These are phyloP conservation scores for Austroboletus eburneus DNA, from an alignment of 768 basidiomycete genomes.

Conservation along the genomic window DNA sequence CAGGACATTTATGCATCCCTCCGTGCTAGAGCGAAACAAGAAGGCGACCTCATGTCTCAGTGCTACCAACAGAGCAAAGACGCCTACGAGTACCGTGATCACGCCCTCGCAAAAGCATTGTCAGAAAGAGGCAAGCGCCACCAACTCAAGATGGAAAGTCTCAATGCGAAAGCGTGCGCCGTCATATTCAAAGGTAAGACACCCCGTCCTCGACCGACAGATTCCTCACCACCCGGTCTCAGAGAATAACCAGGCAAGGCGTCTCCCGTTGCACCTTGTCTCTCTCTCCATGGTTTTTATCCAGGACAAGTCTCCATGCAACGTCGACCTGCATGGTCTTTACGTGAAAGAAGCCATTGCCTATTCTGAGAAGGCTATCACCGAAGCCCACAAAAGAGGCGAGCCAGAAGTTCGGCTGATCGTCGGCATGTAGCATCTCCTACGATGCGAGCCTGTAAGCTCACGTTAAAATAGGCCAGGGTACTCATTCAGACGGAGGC, in stretches of 20 bases:
- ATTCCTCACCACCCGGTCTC: background rate
- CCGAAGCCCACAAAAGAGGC: slow-evolving; percentile 57
- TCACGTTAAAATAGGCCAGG: slow-evolving; percentile 57
- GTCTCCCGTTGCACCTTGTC: too few relatives aligned
- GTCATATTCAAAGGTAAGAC: slow-evolving; percentile 69
- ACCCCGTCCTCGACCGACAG: slow-evolving; percentile 11
- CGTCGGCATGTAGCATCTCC: slow-evolving; percentile 57
- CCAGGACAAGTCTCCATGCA: slow-evolving; percentile 59
- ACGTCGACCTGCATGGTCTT: slow-evolving; percentile 88
- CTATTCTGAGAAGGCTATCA: slow-evolving; percentile 70
- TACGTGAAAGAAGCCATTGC: slow-evolving; percentile 94
- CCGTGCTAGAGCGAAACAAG: slow-evolving; percentile 68
- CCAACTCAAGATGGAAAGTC: slow-evolving; percentile 63
- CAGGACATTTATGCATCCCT: slow-evolving; percentile 55
- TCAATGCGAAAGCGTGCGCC: slow-evolving; percentile 76
- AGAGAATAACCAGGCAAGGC: slow-evolving; percentile 72
- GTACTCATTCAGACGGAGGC: slow-evolving; percentile 76
- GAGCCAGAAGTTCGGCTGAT: slow-evolving; percentile 70
- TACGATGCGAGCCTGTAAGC: background rate
- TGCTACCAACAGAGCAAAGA: slow-evolving; percentile 64
- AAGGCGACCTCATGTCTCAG: slow-evolving; percentile 71
- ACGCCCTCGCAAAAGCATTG: slow-evolving; percentile 74
- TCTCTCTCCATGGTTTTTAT: background rate
- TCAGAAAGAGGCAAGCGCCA: slow-evolving; percentile 78
- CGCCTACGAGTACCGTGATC: slow-evolving; percentile 70